Evolutionary conservation across 179 eudicot genomes (phyloP), one percentile per base, ranked within the genome.

Genomic region (Actinidia arguta): DNA sequence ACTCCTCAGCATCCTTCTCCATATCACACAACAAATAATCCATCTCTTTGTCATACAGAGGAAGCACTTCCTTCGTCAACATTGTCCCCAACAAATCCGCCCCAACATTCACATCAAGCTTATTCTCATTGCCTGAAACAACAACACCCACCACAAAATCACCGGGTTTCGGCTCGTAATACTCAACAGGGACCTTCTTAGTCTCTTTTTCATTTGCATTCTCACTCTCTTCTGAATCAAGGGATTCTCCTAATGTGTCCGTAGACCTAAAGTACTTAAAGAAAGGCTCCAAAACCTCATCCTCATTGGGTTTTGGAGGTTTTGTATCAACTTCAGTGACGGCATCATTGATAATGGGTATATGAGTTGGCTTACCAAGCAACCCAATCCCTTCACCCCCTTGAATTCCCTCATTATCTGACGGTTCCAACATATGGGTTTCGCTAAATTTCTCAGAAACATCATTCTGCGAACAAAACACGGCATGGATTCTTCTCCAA

Each of bases 31-130:
- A 80, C 85, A 95, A 82, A 85, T 87, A 81, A 62, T 89, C 94
- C 92, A 94, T 83, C 86, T 94, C 98, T 82, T 90, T 93, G 48
- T 87, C 89, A 87, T 91, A 93, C 89, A 96, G 90, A 8, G 99
- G 99, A 73, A 96, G 89, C 82, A 92, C 91, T 82, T 96, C 99
- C 79, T 96, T 96, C 17, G 96, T 96, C 91, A 96, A 86, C 99
- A 96, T 94, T 76, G 93, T 92, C 8, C 96, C 99, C 86, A 96
- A 82, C 74, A 90, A 48, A 81, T 94, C 98, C 12, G 98, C 97
- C 50, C 98, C 99, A 44, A 96, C 83, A 87, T 93, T 96, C 20
- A 96, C 93, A 87, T 96, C 99, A 66, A 96, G 89, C 92, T 91
- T 93, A 82, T 93, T 93, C 84, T 92, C 97, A 69, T 94, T 96